Evolutionary conservation across 148 eudicot genomes (phyloP), one percentile per base, ranked within the genome.

Genomic region (Rhododendron kiyosumense): DNA sequence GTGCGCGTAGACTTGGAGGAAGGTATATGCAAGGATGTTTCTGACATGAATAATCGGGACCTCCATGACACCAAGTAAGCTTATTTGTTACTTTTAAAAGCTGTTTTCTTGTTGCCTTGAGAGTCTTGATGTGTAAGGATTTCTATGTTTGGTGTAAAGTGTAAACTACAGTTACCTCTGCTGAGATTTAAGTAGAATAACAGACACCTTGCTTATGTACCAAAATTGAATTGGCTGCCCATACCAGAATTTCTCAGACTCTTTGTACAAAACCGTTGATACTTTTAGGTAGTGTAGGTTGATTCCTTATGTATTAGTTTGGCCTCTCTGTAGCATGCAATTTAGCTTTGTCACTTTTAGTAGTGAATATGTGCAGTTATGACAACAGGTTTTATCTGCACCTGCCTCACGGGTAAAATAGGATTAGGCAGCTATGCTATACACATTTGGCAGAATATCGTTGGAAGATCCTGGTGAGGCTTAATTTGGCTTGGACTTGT

Each of bases 1-100:
- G 98, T 97, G 87, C 98, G 99, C 84, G 92, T 97, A 79, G 96
- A 95, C 88, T 89, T 97, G 86, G 95, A 93, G 83, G 93, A 90
- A 82, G 99, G 98, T 77, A 89, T 85, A 46, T 94, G 98, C 89
- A 91, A 92, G 89, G 99, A 95, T 90, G 92, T 88, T 51, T 93
- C 96, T 34, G 36, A 89, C 84, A 26, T 94, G 95, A 86, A 88
- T 13, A 88, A 94, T 48, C 95, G 99, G 99, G 98, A 97, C 86
- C 98, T 95, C 83, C 83, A 92, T 79, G 89, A 95, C 85, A 93
- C 99, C 88, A 97, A 97, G 98, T 96, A 90, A 89, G 94, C 80
- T 41, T 84, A 54, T 36, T 80, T 48, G 13, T 83, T 12, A 28
- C 45, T 11, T 78, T 22, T 34, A 32, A 81, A 8, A 85, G 48